phyloP scores from a whole-genome alignment of 2,329 filamentous ascomycete genomes.

The Fusarium miscanthi region DNA sequence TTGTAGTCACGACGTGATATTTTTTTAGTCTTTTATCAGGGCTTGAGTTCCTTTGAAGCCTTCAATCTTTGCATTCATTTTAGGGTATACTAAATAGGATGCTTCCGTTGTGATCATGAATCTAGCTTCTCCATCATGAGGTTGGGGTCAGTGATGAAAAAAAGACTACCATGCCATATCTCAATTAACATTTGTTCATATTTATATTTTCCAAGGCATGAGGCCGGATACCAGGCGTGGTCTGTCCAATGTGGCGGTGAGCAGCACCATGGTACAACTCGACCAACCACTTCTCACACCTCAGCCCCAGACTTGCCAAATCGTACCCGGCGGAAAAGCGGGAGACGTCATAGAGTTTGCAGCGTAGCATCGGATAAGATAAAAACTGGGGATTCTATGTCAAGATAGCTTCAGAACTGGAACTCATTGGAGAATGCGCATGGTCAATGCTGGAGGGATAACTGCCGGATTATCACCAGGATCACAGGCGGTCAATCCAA shows the following conservation, averaged over 20 bases:
- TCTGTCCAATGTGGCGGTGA: neutral
- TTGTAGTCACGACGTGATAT: neutral
- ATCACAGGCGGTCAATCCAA: neutral
- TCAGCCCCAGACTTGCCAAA: rapidly evolving
- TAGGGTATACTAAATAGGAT: rapidly evolving
- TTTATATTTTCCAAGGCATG: neutral
- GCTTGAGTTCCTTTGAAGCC: rapidly evolving
- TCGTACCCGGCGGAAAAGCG: neutral
- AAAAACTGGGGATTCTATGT: neutral
- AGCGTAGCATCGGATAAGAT: neutral
- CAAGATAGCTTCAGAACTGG: rapidly evolving
- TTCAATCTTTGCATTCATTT: rapidly evolving
- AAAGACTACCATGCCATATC: too few relatives aligned
- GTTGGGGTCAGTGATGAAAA: neutral
- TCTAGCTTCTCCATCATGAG: too few relatives aligned
- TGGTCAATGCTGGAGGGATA: neutral
- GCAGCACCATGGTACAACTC: neutral
- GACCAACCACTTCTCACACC: neutral
- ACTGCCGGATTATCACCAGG: neutral
- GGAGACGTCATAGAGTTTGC: neutral
- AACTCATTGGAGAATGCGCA: neutral
- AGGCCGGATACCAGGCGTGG: neutral
- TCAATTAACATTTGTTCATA: neutral
- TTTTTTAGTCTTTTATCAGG: rapidly evolving
- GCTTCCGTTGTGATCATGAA: rapidly evolving